A percentile compares a stretch with the other conserved stretches of the same genome.
Evolutionary conservation across 1,284 basidiomycete species (phyloP).

Genomic region (Ustilago lituana): DNA sequence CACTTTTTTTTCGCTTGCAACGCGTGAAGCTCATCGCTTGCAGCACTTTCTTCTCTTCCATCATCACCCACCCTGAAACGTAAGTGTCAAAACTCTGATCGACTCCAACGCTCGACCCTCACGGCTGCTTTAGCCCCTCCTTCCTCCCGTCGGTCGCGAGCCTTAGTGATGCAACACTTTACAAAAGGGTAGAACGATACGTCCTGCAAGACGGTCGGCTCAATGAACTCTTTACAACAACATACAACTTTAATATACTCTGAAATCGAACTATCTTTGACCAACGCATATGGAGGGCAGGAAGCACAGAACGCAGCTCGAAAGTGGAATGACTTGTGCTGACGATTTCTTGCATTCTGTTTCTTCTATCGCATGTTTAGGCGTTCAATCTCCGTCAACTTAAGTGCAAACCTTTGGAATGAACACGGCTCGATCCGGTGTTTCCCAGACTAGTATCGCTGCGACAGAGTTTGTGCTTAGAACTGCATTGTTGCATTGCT

Average conservation of each 20-base stretch:
- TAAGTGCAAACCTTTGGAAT: too few species aligned
- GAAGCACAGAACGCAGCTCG: background rate
- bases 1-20: conserved; percentile 5
- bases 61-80: conserved; percentile 4
- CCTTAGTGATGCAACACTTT: conserved; percentile 33
- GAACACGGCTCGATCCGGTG: too few species aligned
- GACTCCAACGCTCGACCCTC: background rate
- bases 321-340: too few species aligned
- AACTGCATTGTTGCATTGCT: too few species aligned
- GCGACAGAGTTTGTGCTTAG: too few species aligned
- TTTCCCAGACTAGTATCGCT: too few species aligned
- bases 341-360: too few species aligned
- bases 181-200: conserved; percentile 34
- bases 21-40: background rate
- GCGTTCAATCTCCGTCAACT: too few species aligned
- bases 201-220: conserved; percentile 42
- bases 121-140: too few species aligned
- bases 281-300: background rate
- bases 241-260: conserved; percentile 58
- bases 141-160: background rate
- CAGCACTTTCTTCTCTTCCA: conserved; percentile 17
- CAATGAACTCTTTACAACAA: conserved; percentile 37
- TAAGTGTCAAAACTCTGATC: conserved; percentile 7
- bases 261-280: conserved; percentile 25
- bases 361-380: too few species aligned